Evolutionary conservation across 1,284 basidiomycete genomes (phyloP).

Genomic region (Ceratobasidium sp.): DNA sequence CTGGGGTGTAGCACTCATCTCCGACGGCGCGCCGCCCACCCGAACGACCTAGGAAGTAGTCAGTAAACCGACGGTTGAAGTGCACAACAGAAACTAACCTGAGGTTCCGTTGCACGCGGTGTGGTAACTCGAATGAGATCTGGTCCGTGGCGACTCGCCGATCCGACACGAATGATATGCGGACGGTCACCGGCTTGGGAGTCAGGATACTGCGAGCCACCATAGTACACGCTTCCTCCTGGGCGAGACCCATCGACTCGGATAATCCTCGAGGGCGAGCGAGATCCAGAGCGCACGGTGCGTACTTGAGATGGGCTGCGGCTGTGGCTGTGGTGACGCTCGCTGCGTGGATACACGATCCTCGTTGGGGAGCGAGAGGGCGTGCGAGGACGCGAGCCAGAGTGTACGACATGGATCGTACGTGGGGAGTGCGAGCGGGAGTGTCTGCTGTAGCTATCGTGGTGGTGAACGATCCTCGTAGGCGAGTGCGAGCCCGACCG

Average conservation of each 20-base stretch:
- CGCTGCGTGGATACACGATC: not conserved
- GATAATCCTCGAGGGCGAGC: slow-evolving; percentile 25
- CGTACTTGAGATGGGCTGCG: slow-evolving; percentile 8
- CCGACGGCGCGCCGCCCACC: slow-evolving; percentile 22
- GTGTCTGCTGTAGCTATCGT: not conserved
- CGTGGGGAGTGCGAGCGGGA: slow-evolving; percentile 5
- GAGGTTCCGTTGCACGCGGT: slow-evolving; percentile 16
- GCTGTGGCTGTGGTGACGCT: slow-evolving; percentile 3
- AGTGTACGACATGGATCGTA: not conserved
- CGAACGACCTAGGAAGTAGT: slow-evolving; percentile 25
- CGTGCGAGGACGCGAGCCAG: not conserved
- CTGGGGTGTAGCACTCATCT: slow-evolving; percentile 3
- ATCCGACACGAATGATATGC: slow-evolving; percentile 24
- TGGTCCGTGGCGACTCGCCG: slow-evolving; percentile 10
- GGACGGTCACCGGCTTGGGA: slow-evolving; percentile 26
- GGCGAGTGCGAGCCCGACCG: slow-evolving; percentile 1
- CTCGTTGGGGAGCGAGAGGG: slow-evolving; percentile 13
- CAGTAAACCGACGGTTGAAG: not conserved
- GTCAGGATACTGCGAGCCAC: slow-evolving; percentile 14
- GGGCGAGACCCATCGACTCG: not conserved
- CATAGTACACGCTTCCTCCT: slow-evolving; percentile 13
- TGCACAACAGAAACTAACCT: not conserved
- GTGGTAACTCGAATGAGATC: slow-evolving; percentile 29
- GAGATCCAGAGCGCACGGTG: slow-evolving; percentile 9
- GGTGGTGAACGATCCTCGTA: not conserved